Conservation (phyloP, 208 protist species). For the Lotmaria passim region DNA sequence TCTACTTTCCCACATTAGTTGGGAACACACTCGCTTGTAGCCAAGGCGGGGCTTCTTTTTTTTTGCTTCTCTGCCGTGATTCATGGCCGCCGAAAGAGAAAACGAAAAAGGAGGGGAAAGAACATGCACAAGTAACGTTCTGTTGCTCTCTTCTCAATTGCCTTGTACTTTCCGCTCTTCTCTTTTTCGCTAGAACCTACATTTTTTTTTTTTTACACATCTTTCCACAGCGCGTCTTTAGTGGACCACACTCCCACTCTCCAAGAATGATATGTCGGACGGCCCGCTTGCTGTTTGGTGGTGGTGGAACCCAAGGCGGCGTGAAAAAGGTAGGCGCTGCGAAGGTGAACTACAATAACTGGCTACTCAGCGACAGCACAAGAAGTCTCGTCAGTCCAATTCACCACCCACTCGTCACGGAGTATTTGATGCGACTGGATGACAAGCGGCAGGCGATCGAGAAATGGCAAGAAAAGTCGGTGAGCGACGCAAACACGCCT, state of each 20-base stretch:
- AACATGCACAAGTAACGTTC: too few species aligned
- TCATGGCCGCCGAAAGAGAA: too few species aligned
- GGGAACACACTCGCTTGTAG: too few species aligned
- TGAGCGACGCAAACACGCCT: conserved; percentile 3
- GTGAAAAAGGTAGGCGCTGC: conserved; percentile 61
- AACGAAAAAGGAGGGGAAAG: too few species aligned
- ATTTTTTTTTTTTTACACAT: not conserved
- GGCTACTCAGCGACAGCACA: conserved; percentile 57
- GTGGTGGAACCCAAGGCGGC: conserved; percentile 79
- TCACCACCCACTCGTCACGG: conserved; percentile 84
- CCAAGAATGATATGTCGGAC: conserved; percentile 31
- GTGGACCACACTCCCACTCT: too few species aligned
- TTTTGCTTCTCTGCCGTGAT: too few species aligned
- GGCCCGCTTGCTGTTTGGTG: conserved; percentile 57
- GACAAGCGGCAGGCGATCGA: conserved; percentile 59
- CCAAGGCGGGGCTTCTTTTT: too few species aligned
- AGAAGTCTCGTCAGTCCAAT: conserved; percentile 48
- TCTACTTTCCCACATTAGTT: too few species aligned
- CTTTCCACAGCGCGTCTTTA: not conserved
- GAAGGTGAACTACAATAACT: conserved; percentile 68
- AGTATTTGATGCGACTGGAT: conserved; percentile 84
- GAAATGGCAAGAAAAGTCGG: conserved; percentile 44
- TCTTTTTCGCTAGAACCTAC: too few species aligned
- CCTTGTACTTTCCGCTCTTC: too few species aligned
- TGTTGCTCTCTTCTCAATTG: too few species aligned